Percentiles rank a stretch among this genome's conserved stretches.
phyloP scores from a whole-genome alignment of 2,329 filamentous ascomycete species.

The Penicillium sp. region DNA sequence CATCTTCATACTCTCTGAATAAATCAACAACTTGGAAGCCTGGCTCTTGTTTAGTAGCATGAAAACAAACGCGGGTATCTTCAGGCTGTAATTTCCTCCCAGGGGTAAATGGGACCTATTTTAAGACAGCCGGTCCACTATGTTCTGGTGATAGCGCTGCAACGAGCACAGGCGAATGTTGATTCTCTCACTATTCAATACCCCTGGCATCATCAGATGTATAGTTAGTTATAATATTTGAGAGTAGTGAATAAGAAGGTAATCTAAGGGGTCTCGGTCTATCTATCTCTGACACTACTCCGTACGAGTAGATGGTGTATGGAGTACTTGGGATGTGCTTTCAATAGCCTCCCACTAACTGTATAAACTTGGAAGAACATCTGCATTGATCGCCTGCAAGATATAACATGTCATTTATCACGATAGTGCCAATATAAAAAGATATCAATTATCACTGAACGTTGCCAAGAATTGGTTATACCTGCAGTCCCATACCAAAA shows the following conservation, averaged over 20 bases:
- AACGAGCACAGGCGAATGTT: too few species aligned
- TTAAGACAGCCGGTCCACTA: background rate
- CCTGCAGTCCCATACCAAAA: background rate
- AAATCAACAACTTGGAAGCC: too few species aligned
- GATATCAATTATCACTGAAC: background rate
- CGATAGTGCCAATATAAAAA: too few species aligned
- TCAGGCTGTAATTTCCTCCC: background rate
- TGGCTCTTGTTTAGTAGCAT: too few species aligned
- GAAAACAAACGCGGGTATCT: background rate
- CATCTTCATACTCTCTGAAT: too few species aligned
- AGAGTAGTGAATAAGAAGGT: background rate
- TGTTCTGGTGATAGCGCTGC: background rate
- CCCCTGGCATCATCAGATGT: background rate
- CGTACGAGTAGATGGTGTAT: background rate
- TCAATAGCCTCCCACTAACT: background rate
- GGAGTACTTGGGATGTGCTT: background rate
- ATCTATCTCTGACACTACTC: background rate
- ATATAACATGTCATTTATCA: background rate
- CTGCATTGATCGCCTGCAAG: background rate
- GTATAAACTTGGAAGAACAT: too few species aligned
- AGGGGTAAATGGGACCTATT: background rate
- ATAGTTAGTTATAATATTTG: background rate
- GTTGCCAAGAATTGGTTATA: background rate
- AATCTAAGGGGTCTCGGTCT: background rate
- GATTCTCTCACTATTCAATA: too few species aligned